These are phyloP conservation scores for Iris pallida DNA, from an alignment of 116 monocot species.

Conservation along the genomic window DNA sequence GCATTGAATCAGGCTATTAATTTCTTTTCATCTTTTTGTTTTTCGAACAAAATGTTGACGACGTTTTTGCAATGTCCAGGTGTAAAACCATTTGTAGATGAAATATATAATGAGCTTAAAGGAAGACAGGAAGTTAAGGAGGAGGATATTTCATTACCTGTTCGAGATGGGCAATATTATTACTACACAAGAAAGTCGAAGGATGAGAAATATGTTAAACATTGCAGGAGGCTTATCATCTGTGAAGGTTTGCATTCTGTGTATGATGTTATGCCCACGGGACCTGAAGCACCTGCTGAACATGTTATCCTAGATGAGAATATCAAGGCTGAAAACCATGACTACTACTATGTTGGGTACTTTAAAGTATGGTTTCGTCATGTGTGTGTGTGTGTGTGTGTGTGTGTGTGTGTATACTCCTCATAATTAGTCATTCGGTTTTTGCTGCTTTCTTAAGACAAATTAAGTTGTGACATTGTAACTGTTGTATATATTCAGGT, in stretches of 20 bases:
- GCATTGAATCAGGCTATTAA: no score
- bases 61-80: slow-evolving; percentile 48
- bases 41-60: no score
- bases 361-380: slow-evolving; percentile 52
- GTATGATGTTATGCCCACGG: slow-evolving; percentile 75
- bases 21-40: no score
- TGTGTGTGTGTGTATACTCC: no score
- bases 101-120: slow-evolving; percentile 85
- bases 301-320: slow-evolving; percentile 97
- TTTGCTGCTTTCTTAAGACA: background rate
- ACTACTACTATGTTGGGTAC: slow-evolving; percentile 70
- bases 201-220: slow-evolving; percentile 90
- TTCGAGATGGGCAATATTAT: slow-evolving; percentile 70
- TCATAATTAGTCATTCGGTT: background rate
- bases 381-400: no score
- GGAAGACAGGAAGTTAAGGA: slow-evolving; percentile 91
- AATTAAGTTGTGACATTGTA: background rate
- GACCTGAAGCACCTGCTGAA: slow-evolving; percentile 69
- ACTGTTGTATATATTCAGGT: slow-evolving; percentile 23
- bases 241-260: slow-evolving; percentile 47
- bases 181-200: slow-evolving; percentile 73
- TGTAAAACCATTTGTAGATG: slow-evolving; percentile 57
- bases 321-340: slow-evolving; percentile 68
- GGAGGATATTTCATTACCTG: slow-evolving; percentile 77
- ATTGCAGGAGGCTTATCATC: slow-evolving; percentile 64